Conservation (phyloP, 2,329 filamentous ascomycete species). For the Microsporum ferrugineum region DNA sequence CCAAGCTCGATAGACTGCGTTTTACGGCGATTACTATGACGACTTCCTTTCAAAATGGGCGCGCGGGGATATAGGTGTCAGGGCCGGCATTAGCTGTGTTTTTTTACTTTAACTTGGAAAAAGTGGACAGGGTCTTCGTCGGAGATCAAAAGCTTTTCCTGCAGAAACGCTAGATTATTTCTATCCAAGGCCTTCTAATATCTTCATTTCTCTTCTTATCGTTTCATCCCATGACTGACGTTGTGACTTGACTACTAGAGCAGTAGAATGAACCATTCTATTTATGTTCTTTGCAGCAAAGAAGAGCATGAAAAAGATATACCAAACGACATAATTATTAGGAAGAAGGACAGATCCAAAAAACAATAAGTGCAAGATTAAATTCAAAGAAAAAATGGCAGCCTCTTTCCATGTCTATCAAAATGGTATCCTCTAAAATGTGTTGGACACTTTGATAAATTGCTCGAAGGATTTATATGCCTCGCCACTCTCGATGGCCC, state of each 20-base stretch:
- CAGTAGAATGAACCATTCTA: background rate
- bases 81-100: background rate
- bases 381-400: background rate
- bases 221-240: background rate
- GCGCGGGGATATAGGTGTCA: constrained; percentile 1
- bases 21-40: background rate
- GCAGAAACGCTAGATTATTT: background rate
- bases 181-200: background rate
- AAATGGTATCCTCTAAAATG: constrained; percentile 18
- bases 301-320: background rate
- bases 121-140: background rate
- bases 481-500: constrained; percentile 76
- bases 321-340: background rate
- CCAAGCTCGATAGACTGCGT: constrained; percentile 61
- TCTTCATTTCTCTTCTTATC: background rate
- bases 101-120: background rate
- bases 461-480: constrained; percentile 71
- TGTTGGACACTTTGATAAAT: constrained; percentile 75
- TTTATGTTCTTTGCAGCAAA: background rate
- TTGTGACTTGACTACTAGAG: background rate
- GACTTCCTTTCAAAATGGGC: background rate
- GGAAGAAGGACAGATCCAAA: background rate
- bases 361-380: background rate
- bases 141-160: background rate
- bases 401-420: background rate